Base-by-base conservation (phyloP, 257 asterid genomes). In the Thymus quinquecostatus region DNA sequence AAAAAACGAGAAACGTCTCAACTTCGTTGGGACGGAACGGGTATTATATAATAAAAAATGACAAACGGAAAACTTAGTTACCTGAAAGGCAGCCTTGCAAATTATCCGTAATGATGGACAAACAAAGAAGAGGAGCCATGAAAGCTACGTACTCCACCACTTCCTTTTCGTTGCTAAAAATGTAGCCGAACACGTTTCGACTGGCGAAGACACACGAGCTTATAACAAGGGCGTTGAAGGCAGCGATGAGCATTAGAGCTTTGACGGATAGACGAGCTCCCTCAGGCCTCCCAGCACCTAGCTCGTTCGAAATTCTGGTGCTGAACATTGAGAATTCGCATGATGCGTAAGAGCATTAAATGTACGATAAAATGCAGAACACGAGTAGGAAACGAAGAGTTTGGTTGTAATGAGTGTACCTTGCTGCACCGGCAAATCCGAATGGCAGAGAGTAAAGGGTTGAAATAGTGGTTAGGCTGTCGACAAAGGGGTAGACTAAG, bases 231-330 rank as follows among this genome's bases (percentile, higher is more conserved):
- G 82, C 87, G 66, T 86, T 82, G 1, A 72, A 0, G 27, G 59
- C 83, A 1, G 89, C 80, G 61, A 90, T 75, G 59, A 88, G 77
- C 87, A 87, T 86, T 58, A 85, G 87, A 28, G 89, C 84, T 30
- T 76, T 36, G 13, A 82, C 88, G 0, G 95, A 68, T 8, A 78
- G 38, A 44, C 87, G 89, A 33, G 97, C 98, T 29, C 75, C 80
- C 53, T 78, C 77, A 3, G 91, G 88, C 33, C 77, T 88, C 38
- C 95, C 97, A 11, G 89, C 92, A 81, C 98, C 98, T 43, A 90
- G 62, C 80, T 85, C 90, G 14, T 90, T 92, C 8, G 98, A 90
- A 59, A 90, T 88, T 81, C 97, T 75, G 34, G 97, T 92, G 81
- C 98, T 92, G 86, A 53, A 75, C 5, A 60, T 44, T 30, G 5